Base-by-base conservation (phyloP, 495 filamentous ascomycete genomes). In the Penicillium cinerascens region DNA sequence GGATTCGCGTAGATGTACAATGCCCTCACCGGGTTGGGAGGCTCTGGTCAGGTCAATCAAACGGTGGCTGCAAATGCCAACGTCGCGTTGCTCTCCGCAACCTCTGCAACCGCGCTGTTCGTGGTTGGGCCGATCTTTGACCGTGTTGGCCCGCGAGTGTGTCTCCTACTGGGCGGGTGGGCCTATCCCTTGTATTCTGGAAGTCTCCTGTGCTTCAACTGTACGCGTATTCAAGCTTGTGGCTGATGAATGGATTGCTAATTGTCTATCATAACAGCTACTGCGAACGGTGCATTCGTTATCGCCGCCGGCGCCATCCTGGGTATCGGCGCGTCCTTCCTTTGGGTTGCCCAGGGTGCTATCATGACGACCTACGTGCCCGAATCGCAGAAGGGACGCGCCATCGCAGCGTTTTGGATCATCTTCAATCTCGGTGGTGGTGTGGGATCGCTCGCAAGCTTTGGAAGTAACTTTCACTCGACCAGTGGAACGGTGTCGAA, bases 251-350 rank as follows among this genome's bases (percentile, higher is more conserved):
- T 20, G 0, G 3, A 6, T 15, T 26, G n/a, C 52, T 59, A 36
- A 59, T 18, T 1, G 10, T 4, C 18, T 8, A 1, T 42, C 22
- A 13, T 2, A 9, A 47, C 81, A 71, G 86, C 89, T 57, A 89
- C 78, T 26, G 50, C 75, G 15, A 95, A 92, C 62, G 72, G 68
- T n/a, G 87, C 83, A 4, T 91, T 92, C 61, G 86, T 88, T 56
- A 82, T 90, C 48, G 89, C 88, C 38, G 56, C 78, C 4, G 78
- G 78, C 26, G 70, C 70, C 7, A 64, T 80, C n/a, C 68, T 82
- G 15, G 78, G 78, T 52, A 50, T 76, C 10, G 73, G 78, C 18
- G 76, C 78, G 9, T 73, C 73, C 1, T 72, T 82, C 44, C 54
- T 82, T 17, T 82, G 78, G 78, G 72, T 73, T 16, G 72, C 76